Base-by-base conservation (phyloP, 345 rosid genomes). In the Bruguiera parviflora region DNA sequence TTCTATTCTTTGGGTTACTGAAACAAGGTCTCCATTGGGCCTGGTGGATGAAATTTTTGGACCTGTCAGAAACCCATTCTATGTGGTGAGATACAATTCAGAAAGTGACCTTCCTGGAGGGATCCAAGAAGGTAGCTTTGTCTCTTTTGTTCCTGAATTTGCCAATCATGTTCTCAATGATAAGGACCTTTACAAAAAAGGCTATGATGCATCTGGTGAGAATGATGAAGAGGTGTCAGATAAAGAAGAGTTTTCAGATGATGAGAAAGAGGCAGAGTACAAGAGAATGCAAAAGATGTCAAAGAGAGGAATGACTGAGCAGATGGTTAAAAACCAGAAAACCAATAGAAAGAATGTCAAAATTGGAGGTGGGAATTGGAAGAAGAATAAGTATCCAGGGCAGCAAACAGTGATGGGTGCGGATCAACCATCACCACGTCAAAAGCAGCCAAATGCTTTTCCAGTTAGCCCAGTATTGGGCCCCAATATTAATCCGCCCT, bases 121-220 rank as follows among this genome's bases (percentile, higher is more conserved):
- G 55, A 74, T 92, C 66, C 11, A 71, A 55, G 86, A 79, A 74
- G 99, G 98, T 61, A 74, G 84, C 52, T 52, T n/a, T 53, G 74
- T 95, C 66, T 89, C 99, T 9, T 90, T 86, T 78, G 90, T 90
- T 22, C 78, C 81, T 0, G 99, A 96, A 74, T 96, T 85, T 71
- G 96, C 89, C 69, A 68, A 75, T 73, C 91, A 89, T 71, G 85
- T 90, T 69, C 89, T 96, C 56, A 84, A 76, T 66, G 87, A 89
- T 66, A 79, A 87, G 84, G 85, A 83, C 68, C 80, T 96, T 63
- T 81, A 89, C 84, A 84, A 81, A 79, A 96, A 96, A 86, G 98
- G 97, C 21, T 96, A 92, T 58, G 99, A 96, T 85, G 96, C 97
- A 46, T 92, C 99, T 52, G 95, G 96, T 33, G 94, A 92, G 73